Conservation (phyloP, 2,329 filamentous ascomycete species). For the Hansfordia pulvinata region DNA sequence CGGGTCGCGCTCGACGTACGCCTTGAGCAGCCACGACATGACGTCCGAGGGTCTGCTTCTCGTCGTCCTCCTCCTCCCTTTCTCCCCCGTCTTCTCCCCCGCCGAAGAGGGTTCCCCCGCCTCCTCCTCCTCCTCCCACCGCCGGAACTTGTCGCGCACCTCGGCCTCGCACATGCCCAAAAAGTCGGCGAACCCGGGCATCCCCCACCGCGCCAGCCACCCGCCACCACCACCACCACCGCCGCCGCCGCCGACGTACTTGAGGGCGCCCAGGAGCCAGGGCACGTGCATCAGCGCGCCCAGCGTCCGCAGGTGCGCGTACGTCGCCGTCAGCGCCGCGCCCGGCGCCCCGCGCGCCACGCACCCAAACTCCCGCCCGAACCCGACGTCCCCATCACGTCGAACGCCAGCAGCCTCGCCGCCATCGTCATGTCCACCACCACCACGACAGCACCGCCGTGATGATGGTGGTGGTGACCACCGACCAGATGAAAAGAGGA, state of each 20-base stretch:
- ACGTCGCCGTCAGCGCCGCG: slow-evolving; percentile 1
- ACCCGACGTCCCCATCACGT: slow-evolving; percentile 3
- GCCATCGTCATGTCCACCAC: slow-evolving; percentile 1
- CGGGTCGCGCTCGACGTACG: background rate
- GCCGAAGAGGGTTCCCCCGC: background rate
- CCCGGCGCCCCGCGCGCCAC: slow-evolving; percentile 1
- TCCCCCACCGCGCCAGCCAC: too few relatives aligned
- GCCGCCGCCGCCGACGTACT: slow-evolving; percentile 1
- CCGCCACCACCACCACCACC: too few relatives aligned
- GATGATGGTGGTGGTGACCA: slow-evolving; percentile 17
- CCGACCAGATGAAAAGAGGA: too few relatives aligned
- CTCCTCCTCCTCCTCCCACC: background rate
- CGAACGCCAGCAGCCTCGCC: slow-evolving; percentile 1
- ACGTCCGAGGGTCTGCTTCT: slow-evolving; percentile 1
- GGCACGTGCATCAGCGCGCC: slow-evolving; percentile 2
- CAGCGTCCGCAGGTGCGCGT: slow-evolving; percentile 1
- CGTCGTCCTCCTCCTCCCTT: too few relatives aligned
- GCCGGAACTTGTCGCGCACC: background rate
- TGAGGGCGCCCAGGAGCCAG: slow-evolving; percentile 2
- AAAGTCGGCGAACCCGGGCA: background rate
- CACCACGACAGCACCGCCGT: background rate
- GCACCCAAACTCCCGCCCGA: slow-evolving; percentile 1
- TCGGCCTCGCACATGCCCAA: slow-evolving; percentile 1
- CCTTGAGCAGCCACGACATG: slow-evolving; percentile 2
- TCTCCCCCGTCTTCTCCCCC: background rate